Conservation (phyloP, 345 rosid species). For the Noccaea caerulescens region DNA sequence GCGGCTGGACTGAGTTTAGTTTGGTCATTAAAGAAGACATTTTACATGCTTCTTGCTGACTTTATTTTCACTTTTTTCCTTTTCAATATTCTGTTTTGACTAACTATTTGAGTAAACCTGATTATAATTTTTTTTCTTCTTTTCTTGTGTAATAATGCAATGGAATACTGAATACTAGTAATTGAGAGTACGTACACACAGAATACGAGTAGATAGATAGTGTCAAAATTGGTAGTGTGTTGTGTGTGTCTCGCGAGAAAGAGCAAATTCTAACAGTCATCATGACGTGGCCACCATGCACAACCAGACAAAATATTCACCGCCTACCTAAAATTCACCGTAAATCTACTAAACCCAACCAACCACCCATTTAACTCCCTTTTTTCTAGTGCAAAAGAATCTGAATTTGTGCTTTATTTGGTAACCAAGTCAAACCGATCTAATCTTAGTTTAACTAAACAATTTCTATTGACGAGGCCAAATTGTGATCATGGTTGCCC, state of each 20-base stretch:
- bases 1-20: slow-evolving; percentile 42
- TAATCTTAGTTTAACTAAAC: background rate
- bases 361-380: background rate
- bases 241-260: background rate
- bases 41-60: slow-evolving; percentile 34
- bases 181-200: background rate
- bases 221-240: background rate
- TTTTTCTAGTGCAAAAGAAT: background rate
- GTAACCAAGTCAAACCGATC: slow-evolving; percentile 18
- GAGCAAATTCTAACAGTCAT: background rate
- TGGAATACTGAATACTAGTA: background rate
- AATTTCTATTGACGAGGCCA: background rate
- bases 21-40: slow-evolving; percentile 32
- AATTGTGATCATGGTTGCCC: slow-evolving; percentile 27
- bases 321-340: slow-evolving; percentile 30
- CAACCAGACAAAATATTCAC: slow-evolving; percentile 26
- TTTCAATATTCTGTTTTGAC: slow-evolving; percentile 24
- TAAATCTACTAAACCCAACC: slow-evolving; percentile 30
- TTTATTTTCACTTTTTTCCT: slow-evolving; percentile 18
- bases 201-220: slow-evolving; percentile 4
- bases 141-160: background rate
- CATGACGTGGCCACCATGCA: slow-evolving; percentile 32
- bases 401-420: slow-evolving; percentile 16
- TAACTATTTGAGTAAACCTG: slow-evolving; percentile 1
- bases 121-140: background rate